phyloP scores from a whole-genome alignment of 2,329 filamentous ascomycete genomes.

The Monilinia polystroma region DNA sequence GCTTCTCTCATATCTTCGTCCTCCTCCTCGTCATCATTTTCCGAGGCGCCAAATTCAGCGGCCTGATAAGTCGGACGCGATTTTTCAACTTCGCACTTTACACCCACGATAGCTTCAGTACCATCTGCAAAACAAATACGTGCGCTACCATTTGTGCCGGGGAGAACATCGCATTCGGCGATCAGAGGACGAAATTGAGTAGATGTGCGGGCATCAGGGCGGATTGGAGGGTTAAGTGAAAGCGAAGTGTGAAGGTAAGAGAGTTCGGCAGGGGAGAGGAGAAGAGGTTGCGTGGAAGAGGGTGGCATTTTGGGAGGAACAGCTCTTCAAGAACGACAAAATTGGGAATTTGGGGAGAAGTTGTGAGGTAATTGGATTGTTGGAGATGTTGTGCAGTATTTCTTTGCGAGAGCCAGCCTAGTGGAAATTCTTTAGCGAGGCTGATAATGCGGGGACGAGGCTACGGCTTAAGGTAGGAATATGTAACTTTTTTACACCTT shows the following conservation, averaged over 20 bases:
- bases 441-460: slow-evolving; percentile 9
- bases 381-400: slow-evolving; percentile 13
- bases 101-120: slow-evolving; percentile 91
- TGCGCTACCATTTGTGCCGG: slow-evolving; percentile 86
- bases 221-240: slow-evolving; percentile 75
- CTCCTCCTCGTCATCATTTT: slow-evolving; percentile 39
- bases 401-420: slow-evolving; percentile 13
- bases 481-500: not conserved
- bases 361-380: slow-evolving; percentile 7
- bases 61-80: slow-evolving; percentile 45
- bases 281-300: slow-evolving; percentile 57
- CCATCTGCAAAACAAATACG: slow-evolving; percentile 93
- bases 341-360: not conserved
- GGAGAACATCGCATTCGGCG: slow-evolving; percentile 87
- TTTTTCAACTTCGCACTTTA: slow-evolving; percentile 91
- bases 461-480: not conserved
- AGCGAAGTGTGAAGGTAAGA: slow-evolving; percentile 92
- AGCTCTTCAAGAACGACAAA: not conserved
- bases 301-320: slow-evolving; percentile 52
- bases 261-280: slow-evolving; percentile 92
- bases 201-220: slow-evolving; percentile 78
- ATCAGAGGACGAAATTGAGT: slow-evolving; percentile 88
- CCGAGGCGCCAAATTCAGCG: slow-evolving; percentile 33
- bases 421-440: slow-evolving; percentile 26
- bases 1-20: slow-evolving; percentile 45